phyloP scores from a whole-genome alignment of 2,329 filamentous ascomycete species.

The Colletotrichum lini region DNA sequence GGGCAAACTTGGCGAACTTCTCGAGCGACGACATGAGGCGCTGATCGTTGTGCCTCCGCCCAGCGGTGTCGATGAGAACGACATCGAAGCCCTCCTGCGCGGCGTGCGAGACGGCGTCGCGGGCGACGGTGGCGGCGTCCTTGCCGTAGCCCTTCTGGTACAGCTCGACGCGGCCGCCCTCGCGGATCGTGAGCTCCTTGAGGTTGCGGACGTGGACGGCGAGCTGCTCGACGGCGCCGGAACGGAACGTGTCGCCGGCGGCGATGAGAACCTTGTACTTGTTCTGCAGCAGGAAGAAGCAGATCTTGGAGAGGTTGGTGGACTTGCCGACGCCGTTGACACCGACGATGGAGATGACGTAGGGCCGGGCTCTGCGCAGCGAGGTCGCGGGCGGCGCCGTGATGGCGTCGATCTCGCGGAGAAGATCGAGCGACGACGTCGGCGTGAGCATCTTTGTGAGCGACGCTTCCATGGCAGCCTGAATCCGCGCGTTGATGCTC shows the following conservation, averaged over 20 bases:
- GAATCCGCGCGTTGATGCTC: conserved; percentile 86
- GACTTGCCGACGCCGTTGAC: conserved; percentile 99
- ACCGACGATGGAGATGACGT: conserved; percentile 97
- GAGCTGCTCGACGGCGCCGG: conserved; percentile 95
- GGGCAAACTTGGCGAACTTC: conserved; percentile 96
- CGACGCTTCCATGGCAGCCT: conserved; percentile 90
- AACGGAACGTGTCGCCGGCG: conserved; percentile 96
- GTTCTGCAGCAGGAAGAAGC: conserved; percentile 97
- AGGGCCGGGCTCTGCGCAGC: conserved; percentile 79
- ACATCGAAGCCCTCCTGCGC: conserved; percentile 86
- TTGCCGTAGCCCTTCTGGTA: conserved; percentile 99
- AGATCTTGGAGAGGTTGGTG: conserved; percentile 97
- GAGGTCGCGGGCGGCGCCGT: conserved; percentile 76
- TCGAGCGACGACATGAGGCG: conserved; percentile 96
- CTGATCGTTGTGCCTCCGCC: conserved; percentile 94
- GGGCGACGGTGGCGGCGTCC: conserved; percentile 94
- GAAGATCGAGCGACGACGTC: conserved; percentile 92
- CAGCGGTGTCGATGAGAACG: conserved; percentile 96
- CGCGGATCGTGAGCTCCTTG: conserved; percentile 87
- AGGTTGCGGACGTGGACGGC: conserved; percentile 95
- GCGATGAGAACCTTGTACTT: conserved; percentile 95
- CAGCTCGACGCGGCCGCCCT: conserved; percentile 88
- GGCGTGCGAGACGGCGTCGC: conserved; percentile 90
- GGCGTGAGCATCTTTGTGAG: conserved; percentile 96
- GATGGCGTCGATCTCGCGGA: conserved; percentile 91